phyloP scores from a whole-genome alignment of 202 grass and related monocot genomes.

The Panicum hallii region DNA sequence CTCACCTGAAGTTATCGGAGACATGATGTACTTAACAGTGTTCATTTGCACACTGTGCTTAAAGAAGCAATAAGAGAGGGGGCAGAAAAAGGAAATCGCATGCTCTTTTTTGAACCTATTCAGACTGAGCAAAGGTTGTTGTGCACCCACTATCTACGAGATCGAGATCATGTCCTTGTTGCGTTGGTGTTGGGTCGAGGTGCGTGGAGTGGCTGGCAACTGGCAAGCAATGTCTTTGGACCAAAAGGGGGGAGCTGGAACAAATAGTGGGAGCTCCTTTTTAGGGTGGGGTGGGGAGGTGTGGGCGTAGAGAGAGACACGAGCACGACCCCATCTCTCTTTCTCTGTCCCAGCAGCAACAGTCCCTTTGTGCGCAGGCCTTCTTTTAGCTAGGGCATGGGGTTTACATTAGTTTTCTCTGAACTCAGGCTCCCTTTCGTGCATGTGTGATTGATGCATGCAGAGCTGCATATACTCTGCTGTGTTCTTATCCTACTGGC shows the following conservation, averaged over 20 bases:
- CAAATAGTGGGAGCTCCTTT: conserved; percentile 94
- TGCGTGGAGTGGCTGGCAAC: conserved; percentile 20
- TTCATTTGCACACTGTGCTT: background rate
- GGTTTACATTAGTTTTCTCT: conserved; percentile 44
- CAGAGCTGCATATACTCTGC: background rate
- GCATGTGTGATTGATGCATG: background rate
- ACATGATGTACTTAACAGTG: background rate
- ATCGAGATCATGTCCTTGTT: conserved; percentile 17
- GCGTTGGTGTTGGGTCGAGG: conserved; percentile 41
- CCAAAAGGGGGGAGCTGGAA: conserved; percentile 54
- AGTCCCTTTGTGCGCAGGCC: conserved; percentile 43
- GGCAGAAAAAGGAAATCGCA: background rate
- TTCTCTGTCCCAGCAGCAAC: conserved; percentile 40
- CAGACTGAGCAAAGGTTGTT: background rate
- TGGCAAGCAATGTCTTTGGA: conserved; percentile 41
- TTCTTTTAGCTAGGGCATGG: conserved; percentile 51
- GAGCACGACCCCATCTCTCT: conserved; percentile 32
- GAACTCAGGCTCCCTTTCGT: conserved; percentile 1
- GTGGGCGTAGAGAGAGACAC: conserved; percentile 43
- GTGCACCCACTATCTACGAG: conserved; percentile 18
- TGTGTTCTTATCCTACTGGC: conserved; percentile 2
- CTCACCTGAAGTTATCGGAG: background rate
- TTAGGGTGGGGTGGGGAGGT: conserved; percentile 50
- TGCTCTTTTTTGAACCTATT: background rate
- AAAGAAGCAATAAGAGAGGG: background rate